A percentile compares a stretch with the other conserved stretches of the same genome.
These are phyloP conservation scores for Sicyos baderoa DNA, from an alignment of 306 rosid genomes.

Conservation along the genomic window DNA sequence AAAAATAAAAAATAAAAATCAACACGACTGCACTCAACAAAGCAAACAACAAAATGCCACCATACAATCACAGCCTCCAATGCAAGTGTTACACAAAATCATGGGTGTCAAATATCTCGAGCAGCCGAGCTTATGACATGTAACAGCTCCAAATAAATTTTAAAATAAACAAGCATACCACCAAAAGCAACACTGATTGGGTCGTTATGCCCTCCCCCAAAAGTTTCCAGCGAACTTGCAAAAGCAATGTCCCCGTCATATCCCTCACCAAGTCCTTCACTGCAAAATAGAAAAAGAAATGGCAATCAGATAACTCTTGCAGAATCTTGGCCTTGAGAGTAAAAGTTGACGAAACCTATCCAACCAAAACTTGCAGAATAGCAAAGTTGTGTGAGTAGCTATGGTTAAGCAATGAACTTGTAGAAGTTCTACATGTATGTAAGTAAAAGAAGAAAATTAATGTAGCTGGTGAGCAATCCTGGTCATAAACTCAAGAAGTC, in stretches of 20 bases:
- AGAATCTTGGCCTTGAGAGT: neutral
- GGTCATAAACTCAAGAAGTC: too few species aligned
- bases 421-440: too few species aligned
- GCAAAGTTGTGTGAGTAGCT: neutral
- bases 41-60: neutral
- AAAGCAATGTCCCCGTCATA: constrained; percentile 98
- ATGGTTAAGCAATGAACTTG: neutral
- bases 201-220: constrained; percentile 99
- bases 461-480: too few species aligned
- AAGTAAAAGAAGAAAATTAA: too few species aligned
- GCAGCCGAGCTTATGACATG: neutral
- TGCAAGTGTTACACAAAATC: constrained; percentile 5
- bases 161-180: constrained; percentile 38
- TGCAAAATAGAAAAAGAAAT: constrained; percentile 31
- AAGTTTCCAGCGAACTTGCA: constrained; percentile 91
- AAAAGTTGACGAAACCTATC: constrained; percentile 3
- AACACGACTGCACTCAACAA: constrained; percentile 3
- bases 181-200: constrained; percentile 99
- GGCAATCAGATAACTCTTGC: constrained; percentile 25
- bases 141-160: neutral
- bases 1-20: too few species aligned
- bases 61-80: constrained; percentile 13
- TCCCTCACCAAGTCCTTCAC: constrained; percentile 98
- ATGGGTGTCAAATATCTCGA: constrained; percentile 8
- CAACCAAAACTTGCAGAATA: neutral